Evolutionary conservation across 208 protist genomes (phyloP).

Genomic region (Trypanosoma boissoni): DNA sequence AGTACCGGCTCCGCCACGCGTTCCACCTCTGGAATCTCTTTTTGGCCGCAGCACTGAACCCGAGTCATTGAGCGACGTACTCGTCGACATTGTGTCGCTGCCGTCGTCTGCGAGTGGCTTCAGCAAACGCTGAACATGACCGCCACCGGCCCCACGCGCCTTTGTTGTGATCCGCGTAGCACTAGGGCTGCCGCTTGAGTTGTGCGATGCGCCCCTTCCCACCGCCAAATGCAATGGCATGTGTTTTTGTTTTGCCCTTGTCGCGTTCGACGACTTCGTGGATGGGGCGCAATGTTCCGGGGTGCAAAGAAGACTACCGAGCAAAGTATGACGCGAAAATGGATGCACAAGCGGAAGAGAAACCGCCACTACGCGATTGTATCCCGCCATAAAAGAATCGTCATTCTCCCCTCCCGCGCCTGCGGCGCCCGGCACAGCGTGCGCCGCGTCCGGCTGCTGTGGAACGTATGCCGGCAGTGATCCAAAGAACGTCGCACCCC

Average conservation of each 20-base stretch:
- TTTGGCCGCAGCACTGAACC: no score
- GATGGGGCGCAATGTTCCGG: constrained; percentile 42
- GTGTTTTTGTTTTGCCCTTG: no score
- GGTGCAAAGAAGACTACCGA: constrained; percentile 54
- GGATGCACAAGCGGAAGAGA: constrained; percentile 51
- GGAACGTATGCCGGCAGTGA: constrained; percentile 32
- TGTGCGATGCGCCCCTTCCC: no score
- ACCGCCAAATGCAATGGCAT: no score
- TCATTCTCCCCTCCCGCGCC: no score
- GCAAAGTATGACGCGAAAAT: constrained; percentile 42
- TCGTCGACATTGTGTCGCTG: background rate
- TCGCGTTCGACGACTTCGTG: background rate
- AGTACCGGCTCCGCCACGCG: no score
- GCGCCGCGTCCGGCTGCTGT: constrained; percentile 16
- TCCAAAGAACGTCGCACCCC: constrained; percentile 30
- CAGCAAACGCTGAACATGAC: constrained; percentile 14
- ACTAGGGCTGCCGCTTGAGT: no score
- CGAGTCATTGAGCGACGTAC: constrained; percentile 1
- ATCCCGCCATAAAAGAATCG: constrained; percentile 59
- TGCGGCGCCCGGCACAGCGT: no score
- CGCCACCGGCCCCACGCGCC: background rate
- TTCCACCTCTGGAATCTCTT: no score
- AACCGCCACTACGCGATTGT: constrained; percentile 56
- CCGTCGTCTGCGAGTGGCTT: constrained; percentile 10
- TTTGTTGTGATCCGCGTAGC: no score